Conservation (phyloP, 345 rosid species). For the Syzygium grande region DNA sequence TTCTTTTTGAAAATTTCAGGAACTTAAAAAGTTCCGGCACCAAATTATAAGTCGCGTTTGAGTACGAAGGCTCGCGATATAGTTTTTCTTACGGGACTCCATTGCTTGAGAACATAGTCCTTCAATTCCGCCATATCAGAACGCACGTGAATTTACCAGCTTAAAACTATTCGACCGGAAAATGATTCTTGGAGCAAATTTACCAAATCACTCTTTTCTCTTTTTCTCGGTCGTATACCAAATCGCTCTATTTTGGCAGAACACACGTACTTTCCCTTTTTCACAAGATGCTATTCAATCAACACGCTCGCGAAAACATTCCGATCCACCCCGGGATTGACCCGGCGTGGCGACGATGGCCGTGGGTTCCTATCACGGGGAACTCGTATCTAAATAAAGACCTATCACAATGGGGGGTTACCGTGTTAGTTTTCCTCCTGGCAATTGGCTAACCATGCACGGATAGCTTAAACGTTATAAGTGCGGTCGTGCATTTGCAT, state of each 20-base stretch:
- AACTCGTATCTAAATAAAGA: neutral
- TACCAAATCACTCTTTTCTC: neutral
- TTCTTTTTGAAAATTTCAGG: neutral
- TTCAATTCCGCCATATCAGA: neutral
- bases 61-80: neutral
- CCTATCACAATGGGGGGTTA: neutral
- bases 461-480: neutral
- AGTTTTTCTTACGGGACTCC: neutral
- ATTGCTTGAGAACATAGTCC: neutral
- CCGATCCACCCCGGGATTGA: neutral
- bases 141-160: accelerated
- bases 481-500: neutral
- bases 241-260: neutral
- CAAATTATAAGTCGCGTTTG: accelerated
- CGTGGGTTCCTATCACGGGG: neutral
- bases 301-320: neutral
- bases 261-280: accelerated
- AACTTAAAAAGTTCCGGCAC: neutral
- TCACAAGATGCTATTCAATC: neutral
- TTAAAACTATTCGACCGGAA: neutral
- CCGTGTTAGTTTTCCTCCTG: neutral
- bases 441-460: neutral
- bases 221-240: neutral
- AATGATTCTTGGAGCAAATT: neutral
- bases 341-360: neutral